Evolutionary conservation across 352 stramenopile species (phyloP).

Genomic region (Globisporangium solare): DNA sequence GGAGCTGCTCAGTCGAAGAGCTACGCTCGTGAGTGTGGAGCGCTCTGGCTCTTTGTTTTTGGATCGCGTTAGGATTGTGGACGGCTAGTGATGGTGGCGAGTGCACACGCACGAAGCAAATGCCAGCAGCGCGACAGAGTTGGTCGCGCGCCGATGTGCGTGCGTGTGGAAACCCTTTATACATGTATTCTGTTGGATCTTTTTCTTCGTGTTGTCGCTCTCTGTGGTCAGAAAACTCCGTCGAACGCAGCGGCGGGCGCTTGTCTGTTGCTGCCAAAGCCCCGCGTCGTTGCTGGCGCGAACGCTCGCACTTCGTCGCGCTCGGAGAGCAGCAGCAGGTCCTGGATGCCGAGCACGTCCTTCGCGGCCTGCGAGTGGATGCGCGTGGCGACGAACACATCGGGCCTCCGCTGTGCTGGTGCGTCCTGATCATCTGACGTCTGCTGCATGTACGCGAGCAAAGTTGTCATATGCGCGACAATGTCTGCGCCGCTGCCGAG

Average conservation of each 20-base stretch:
- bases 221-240: slow-evolving; percentile 9
- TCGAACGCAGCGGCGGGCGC: slow-evolving; percentile 2
- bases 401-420: background rate
- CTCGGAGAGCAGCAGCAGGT: slow-evolving; percentile 18
- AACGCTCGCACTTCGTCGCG: slow-evolving; percentile 11
- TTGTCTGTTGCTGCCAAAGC: background rate
- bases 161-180: background rate
- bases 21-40: too few species aligned
- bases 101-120: too few species aligned
- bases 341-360: slow-evolving; percentile 32
- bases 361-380: slow-evolving; percentile 30
- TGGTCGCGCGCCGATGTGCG: too few species aligned
- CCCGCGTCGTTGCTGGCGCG: background rate
- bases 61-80: too few species aligned
- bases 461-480: slow-evolving; percentile 27
- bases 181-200: slow-evolving; percentile 13
- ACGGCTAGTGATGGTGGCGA: too few species aligned
- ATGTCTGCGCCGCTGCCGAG: slow-evolving; percentile 19
- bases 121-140: too few species aligned
- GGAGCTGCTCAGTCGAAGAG: background rate
- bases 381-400: slow-evolving; percentile 21
- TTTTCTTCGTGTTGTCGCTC: slow-evolving; percentile 4
- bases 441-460: slow-evolving; percentile 32
- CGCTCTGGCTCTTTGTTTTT: too few species aligned
- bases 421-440: background rate